Evolutionary conservation across 805 yeast genomes (phyloP), one percentile per base, ranked within the genome.

Genomic region (Ascoidea rubescens): DNA sequence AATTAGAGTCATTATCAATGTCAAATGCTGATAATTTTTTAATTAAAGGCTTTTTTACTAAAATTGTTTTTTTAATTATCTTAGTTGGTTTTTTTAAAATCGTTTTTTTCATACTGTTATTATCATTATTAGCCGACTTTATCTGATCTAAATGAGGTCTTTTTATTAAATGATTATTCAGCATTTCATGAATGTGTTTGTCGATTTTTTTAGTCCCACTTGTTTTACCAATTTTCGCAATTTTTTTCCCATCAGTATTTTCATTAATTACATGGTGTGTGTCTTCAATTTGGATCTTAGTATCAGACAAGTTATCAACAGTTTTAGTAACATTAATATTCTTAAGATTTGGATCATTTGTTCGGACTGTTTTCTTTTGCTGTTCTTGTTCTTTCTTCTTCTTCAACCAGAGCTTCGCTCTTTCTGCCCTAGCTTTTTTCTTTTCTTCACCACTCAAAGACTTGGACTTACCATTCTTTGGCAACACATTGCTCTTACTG

Each of bases 321-420:
- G 3, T 21, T 21, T 21, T 21, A 21, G 28, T 21, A 21, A 21
- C 28, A 21, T 21, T 21, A 21, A 21, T 21, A 21, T 21, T 21
- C 28, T 21, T 21, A 21, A 21, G 43, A 37, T 37, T 37, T 10
- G 43, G 14, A 10, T 37, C 14, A 37, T 37, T 30, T 30, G 5
- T 42, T 48, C 31, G 31, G 16, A 12, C 46, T 47, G 48, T 50
- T 51, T 55, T 60, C 44, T 54, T 56, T 21, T 53, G 60, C 50
- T 46, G 60, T 61, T 58, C 64, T 50, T 56, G 47, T 51, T 56
- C 62, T 30, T 56, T 59, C 53, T 66, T 69, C 57, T 68, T 71
- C 64, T 62, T 67, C 61, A 75, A 77, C 82, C 83, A 79, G 31
- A 75, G 78, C 52, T 73, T 77, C 0, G 77, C 60, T 53, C 73